Base-by-base conservation (phyloP, 306 rosid genomes). In the Myrica gale region DNA sequence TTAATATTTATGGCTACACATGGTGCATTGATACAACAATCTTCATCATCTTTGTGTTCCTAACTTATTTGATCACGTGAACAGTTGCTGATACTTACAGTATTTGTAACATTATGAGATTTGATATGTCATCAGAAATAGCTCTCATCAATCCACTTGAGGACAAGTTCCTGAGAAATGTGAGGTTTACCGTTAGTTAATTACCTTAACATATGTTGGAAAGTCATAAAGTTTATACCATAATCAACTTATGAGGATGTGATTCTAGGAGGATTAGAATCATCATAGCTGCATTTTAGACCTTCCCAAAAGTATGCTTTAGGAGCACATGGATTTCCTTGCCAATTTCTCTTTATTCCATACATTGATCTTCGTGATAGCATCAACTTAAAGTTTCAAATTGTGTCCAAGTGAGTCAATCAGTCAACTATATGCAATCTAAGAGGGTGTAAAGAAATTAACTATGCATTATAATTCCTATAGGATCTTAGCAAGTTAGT, bases 131-230 rank as follows among this genome's bases (percentile, higher is more conserved):
- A 48, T 79, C 52, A 74, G 77, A 3, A 57, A 89, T 85, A 51
- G 66, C 86, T 47, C 88, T 88, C 0, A 65, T 79, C 16, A 89
- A 43, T 74, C 87, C 83, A 82, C 89, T 82, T 4, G 89, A 83
- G 44, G 90, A 80, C 41, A 89, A 80, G 73, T 63, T 46, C 86
- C 90, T 90, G 81, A 32, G 76, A 55, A 7, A 83, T 79, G 60
- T 72, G 19, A 60, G 71, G 32, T 71, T 62, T 3, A 6, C 19
- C 32, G 6, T 57, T 42, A 32, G 4, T 13, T 13, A 5, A 4
- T 5, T 55, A 0, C 89, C 3, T 6, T 13, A 62, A 37, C 8
- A 62, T 3, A 15, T 12, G 10, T 62, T 37, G 8, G 45, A 15
- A 62, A 62, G 1, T 15, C 20, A 0, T 6, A 32, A 37, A 16